Evolutionary conservation across 1,284 basidiomycete species (phyloP), one percentile per base, ranked within the genome.

Genomic region (Sporisorium scitamineum): DNA sequence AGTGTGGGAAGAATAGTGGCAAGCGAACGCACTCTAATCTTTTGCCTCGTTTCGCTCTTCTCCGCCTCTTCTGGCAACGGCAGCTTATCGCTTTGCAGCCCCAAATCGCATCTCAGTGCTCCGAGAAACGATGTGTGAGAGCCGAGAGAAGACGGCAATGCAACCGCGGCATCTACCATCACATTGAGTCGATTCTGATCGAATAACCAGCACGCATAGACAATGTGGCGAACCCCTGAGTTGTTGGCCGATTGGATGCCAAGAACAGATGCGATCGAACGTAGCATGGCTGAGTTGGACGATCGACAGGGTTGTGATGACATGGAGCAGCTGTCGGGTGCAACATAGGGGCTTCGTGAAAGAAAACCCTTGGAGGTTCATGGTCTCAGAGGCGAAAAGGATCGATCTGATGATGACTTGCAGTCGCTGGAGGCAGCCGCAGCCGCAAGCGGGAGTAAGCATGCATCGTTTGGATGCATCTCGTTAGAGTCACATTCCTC

Each of bases 401-500:
- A 42, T 39, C 18, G 37, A 39, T 39, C 16, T 18, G 37, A 39
- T 18, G 37, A 39, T 42, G n/a, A 42, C n/a, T n/a, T n/a, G 18
- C n/a, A 20, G n/a, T 34, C 8, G 8, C 7, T n/a, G 11, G n/a
- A 7, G 39, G 8, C 8, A 42, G 39, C 39, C 39, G 39, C 39
- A 42, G 39, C 39, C 39, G 39, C 39, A 42, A 42, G 39, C n/a
- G 39, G 39, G 39, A 42, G n/a, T 39, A 16, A 39, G 37, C 8
- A 18, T 39, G 37, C 37, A 39, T 39, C 11, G 39, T 42, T 2
- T 9, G 6, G n/a, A 42, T 42, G 39, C 39, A 8, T 20, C 39
- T 42, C 39, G 39, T 42, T 5, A 42, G 39, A 20, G 16, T 52
- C 41, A 55, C 54, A 55, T 55, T 55, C 41, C 54, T 55, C 27